Percentiles rank a stretch among this genome's conserved stretches.
Evolutionary conservation across 768 basidiomycete species (phyloP).

Genomic region (Hygrophoropsis aurantiaca): DNA sequence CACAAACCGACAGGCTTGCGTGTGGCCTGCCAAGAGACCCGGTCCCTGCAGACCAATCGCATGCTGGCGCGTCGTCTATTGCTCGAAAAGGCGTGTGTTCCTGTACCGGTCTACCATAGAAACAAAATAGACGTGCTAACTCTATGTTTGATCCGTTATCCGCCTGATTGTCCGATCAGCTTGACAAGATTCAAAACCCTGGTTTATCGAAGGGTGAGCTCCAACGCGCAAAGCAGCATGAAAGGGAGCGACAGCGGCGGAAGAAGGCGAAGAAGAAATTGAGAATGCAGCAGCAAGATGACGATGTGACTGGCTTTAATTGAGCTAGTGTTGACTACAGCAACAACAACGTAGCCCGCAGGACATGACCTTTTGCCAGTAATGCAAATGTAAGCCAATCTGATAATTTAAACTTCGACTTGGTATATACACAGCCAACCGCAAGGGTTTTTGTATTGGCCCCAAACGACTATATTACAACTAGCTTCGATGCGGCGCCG

Average conservation of each 20-base stretch:
- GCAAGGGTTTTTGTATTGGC: no score
- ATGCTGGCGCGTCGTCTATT: slow-evolving; percentile 72
- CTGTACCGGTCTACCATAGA: slow-evolving; percentile 4
- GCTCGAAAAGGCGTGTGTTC: slow-evolving; percentile 67
- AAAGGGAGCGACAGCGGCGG: slow-evolving; percentile 69
- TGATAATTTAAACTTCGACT: no score
- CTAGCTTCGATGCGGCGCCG: no score
- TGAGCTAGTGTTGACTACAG: no score
- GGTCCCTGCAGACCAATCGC: slow-evolving; percentile 79
- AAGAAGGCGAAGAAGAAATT: slow-evolving; percentile 81
- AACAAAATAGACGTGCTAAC: no score
- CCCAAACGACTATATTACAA: no score
- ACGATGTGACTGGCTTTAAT: no score
- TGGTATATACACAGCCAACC: no score
- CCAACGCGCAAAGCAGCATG: slow-evolving; percentile 67
- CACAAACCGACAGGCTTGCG: slow-evolving; percentile 89
- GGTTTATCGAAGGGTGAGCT: slow-evolving; percentile 74
- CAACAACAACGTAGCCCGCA: no score
- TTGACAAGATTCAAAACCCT: slow-evolving; percentile 72
- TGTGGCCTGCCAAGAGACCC: slow-evolving; percentile 85
- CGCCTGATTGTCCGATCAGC: slow-evolving; percentile 35
- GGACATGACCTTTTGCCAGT: no score
- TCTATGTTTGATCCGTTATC: neutral
- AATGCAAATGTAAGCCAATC: no score
- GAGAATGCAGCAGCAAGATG: slow-evolving; percentile 24